Conservation (phyloP, 176 grass and related monocot species). For the Sorghum bicolor region DNA sequence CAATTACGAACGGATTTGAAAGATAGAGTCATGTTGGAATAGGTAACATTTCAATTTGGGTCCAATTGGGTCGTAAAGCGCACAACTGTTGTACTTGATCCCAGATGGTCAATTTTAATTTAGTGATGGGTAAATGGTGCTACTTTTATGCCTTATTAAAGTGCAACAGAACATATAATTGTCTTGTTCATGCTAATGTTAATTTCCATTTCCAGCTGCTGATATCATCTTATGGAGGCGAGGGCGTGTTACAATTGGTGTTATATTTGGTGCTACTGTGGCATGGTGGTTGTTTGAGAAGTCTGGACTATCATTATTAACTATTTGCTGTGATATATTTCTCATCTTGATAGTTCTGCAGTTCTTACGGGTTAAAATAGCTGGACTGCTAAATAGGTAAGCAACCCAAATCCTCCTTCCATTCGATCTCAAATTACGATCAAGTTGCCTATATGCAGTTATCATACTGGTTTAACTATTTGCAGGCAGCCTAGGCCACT, state of each 20-base stretch:
- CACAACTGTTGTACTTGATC: background rate
- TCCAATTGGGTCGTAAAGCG: background rate
- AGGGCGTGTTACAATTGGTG: slow-evolving; percentile 47
- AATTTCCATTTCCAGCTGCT: slow-evolving; percentile 54
- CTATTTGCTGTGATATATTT: slow-evolving; percentile 82
- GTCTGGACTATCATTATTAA: slow-evolving; percentile 87
- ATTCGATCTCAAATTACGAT: slow-evolving; percentile 3
- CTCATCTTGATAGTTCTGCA: slow-evolving; percentile 79
- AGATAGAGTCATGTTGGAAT: background rate
- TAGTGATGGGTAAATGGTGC: background rate
- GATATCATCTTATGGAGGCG: slow-evolving; percentile 94
- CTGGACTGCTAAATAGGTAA: slow-evolving; percentile 75
- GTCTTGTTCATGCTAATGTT: slow-evolving; percentile 6
- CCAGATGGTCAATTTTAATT: background rate
- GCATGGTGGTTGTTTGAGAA: slow-evolving; percentile 90
- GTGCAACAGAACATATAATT: background rate
- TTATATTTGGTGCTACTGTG: slow-evolving; percentile 63
- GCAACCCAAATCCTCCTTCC: slow-evolving; percentile 15
- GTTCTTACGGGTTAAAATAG: slow-evolving; percentile 56
- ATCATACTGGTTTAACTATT: slow-evolving; percentile 1
- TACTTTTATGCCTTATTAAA: slow-evolving; percentile 24
- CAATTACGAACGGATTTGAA: background rate
- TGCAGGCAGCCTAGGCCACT: slow-evolving; percentile 76
- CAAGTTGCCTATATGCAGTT: background rate
- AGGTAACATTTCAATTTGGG: background rate